Base-by-base conservation (phyloP, 1,284 basidiomycete species). In the Fomes fomentarius region DNA sequence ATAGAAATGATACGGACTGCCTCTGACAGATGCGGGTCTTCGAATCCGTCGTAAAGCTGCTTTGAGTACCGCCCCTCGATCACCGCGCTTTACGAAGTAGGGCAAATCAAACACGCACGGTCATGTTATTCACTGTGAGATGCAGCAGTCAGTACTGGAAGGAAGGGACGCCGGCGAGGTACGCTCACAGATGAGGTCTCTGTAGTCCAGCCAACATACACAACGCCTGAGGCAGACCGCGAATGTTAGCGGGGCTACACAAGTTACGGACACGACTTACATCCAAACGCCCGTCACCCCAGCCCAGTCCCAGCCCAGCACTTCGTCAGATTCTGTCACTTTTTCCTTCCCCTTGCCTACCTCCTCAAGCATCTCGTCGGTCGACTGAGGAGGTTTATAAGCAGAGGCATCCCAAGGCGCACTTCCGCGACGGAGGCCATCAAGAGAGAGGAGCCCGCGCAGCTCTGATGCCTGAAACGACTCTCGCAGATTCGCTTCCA, bases 121-220 rank as follows among this genome's bases (percentile, higher is more conserved):
- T n/a, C 70, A 73, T 75, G 34, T 65, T 65, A 44, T 62, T 58
- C 39, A 60, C 63, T 64, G 37, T 30, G 38, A 10, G 11, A 11
- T 4, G 22, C 15, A 21, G 3, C 19, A 12, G 31, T 52, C 25
- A 46, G 30, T 30, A 17, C 10, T 12, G 25, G 19, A 25, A 30
- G n/a, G n/a, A 41, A 60, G 17, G 57, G 47, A 30, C 26, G 37
- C 49, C 14, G 25, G 1, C 19, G 6, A 28, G 2, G 14, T 42
- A 21, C 12, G 30, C 80, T 66, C 60, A 83, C 81, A 64, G 6
- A 82, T 66, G 3, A 84, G 60, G 52, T 83, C 79, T 30, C 73
- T 71, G 61, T 84, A 84, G 57, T 83, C 81, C 63, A 83, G 69
- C 82, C 82, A 84, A 53, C 78, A 84, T 11, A 83, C 73, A 35